Base-by-base conservation (phyloP, 345 rosid species). In the Schrenkiella parvula region DNA sequence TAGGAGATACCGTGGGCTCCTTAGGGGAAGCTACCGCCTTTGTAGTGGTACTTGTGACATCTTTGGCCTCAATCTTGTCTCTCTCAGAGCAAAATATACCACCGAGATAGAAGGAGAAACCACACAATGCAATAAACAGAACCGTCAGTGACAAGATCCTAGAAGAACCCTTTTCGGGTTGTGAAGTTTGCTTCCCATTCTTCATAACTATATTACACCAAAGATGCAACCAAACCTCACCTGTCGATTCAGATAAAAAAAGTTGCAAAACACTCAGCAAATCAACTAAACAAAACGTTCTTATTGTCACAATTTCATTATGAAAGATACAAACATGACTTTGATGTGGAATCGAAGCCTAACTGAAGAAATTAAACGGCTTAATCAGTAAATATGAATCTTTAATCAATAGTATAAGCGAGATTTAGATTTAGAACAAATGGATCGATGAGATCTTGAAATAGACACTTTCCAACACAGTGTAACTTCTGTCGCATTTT, bases 61-160 rank as follows among this genome's bases (percentile, higher is more conserved):
- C 85, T 34, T 77, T 78, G 52, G 78, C 78, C 65, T 81, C 77
- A 2, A 84, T 19, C 67, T 47, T 79, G 57, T 73, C 67, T 65
- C 75, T 91, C 81, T 85, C 93, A 4, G 88, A 82, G 68, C 88
- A 87, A 71, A 88, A 91, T 42, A 91, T 81, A 8, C 90, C 95
- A 53, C 99, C 99, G 9, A 91, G 91, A 57, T 91, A 95, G 79
- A 95, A 95, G 15, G 99, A 95, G 80, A 89, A 73, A 2, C 96
- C 99, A 21, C 96, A 95, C 13, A 88, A 77, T 4, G 83, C 74
- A 32, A 82, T 70, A 13, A 91, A 76, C 56, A 87, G 21, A 5
- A 91, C 64, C 5, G 84, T 43, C 29, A 82, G 29, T 47, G 93
- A 81, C 41, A 87, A 72, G 70, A 72, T 70, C 84, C 76, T 80